These are phyloP conservation scores for Smittium mucronatum DNA, from an alignment of 371 early-diverging fungal species.

Conservation along the genomic window DNA sequence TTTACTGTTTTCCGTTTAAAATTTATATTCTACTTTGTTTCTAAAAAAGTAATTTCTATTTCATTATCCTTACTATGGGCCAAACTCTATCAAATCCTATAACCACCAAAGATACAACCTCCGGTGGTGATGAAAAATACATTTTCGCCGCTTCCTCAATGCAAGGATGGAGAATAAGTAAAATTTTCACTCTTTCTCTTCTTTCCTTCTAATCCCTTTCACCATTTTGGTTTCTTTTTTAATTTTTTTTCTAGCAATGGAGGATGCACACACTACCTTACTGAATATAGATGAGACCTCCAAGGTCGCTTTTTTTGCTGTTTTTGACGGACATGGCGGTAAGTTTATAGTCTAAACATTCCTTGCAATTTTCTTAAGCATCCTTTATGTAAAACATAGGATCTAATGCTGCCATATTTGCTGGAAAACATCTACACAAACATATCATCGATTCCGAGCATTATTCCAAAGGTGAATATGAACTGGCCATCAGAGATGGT, in stretches of 20 bases:
- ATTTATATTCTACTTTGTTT: background rate
- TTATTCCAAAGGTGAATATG: constrained; percentile 49
- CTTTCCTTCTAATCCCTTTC: background rate
- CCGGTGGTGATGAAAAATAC: constrained; percentile 55
- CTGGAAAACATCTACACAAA: constrained; percentile 58
- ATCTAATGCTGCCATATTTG: constrained; percentile 57
- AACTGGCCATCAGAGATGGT: constrained; percentile 56
- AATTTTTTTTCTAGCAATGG: constrained; percentile 57
- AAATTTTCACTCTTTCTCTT: constrained; percentile 24
- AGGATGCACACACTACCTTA: constrained; percentile 87
- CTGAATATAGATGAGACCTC: constrained; percentile 43
- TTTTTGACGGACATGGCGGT: constrained; percentile 95
- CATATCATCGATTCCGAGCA: constrained; percentile 46
- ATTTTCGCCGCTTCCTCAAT: constrained; percentile 77
- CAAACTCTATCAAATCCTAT: constrained; percentile 90
- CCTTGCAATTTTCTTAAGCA: background rate
- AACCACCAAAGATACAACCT: constrained; percentile 67
- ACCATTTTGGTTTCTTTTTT: background rate
- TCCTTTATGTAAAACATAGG: background rate
- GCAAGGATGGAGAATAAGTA: constrained; percentile 97
- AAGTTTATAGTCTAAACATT: constrained; percentile 27
- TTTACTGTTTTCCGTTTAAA: background rate
- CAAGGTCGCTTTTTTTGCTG: constrained; percentile 68
- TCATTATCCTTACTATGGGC: constrained; percentile 49
- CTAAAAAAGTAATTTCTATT: constrained; percentile 7